A percentile compares a stretch with the other conserved stretches of the same genome.
phyloP scores from a whole-genome alignment of 164 flowering plant species.

The Tetrastigma voinierianum region DNA sequence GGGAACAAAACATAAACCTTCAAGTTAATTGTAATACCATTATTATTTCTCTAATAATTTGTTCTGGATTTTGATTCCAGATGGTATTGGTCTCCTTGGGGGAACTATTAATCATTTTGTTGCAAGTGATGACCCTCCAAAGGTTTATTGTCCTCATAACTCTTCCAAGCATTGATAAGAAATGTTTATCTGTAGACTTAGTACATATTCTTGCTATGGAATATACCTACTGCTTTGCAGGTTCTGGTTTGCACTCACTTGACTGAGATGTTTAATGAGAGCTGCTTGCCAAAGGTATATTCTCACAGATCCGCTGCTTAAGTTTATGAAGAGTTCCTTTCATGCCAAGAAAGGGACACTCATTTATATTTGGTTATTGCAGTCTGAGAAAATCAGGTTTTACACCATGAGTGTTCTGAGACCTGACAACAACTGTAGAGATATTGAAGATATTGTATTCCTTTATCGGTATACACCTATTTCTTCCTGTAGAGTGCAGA shows the following conservation, averaged over 20 bases:
- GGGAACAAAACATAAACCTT: no score
- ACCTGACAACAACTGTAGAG: slow-evolving; percentile 48
- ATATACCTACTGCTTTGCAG: slow-evolving; percentile 32
- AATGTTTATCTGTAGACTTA: neutral
- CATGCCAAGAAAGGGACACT: slow-evolving; percentile 4
- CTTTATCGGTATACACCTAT: slow-evolving; percentile 61
- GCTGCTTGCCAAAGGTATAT: slow-evolving; percentile 57
- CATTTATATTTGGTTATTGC: slow-evolving; percentile 15
- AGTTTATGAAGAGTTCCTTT: neutral
- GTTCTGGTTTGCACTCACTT: slow-evolving; percentile 92
- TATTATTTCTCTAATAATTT: neutral
- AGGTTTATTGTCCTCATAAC: slow-evolving; percentile 46
- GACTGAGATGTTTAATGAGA: slow-evolving; percentile 71
- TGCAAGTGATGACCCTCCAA: slow-evolving; percentile 67
- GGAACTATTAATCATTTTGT: slow-evolving; percentile 79
- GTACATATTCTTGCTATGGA: no score
- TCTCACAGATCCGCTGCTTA: neutral
- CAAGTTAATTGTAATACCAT: no score
- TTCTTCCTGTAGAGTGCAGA: neutral
- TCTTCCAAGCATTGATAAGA: neutral
- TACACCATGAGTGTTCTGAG: slow-evolving; percentile 92
- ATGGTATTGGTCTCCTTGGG: slow-evolving; percentile 96
- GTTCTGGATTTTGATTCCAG: slow-evolving; percentile 35
- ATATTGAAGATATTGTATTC: slow-evolving; percentile 75
- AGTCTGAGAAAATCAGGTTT: slow-evolving; percentile 76